Percentiles rank a stretch among this genome's conserved stretches.
phyloP scores from a whole-genome alignment of 2,329 filamentous ascomycete genomes.

The Neoascochyta sp. region DNA sequence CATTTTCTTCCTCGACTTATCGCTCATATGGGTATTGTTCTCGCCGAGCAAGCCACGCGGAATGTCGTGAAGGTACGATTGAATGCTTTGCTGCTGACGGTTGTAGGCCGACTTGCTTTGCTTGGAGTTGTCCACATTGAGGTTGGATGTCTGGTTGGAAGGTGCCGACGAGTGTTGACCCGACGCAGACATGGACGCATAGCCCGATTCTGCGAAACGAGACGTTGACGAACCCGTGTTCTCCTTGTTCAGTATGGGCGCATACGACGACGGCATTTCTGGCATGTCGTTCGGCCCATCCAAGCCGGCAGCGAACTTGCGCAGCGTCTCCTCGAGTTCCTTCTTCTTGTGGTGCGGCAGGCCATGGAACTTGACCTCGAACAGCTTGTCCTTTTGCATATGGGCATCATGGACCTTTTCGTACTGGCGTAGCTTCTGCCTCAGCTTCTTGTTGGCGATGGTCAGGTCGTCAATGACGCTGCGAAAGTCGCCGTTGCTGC shows the following conservation, averaged over 20 bases:
- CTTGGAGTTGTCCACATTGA: slow-evolving; percentile 24
- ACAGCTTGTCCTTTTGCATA: slow-evolving; percentile 70
- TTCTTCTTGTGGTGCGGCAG: slow-evolving; percentile 68
- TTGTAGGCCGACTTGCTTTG: slow-evolving; percentile 32
- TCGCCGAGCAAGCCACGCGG: slow-evolving; percentile 65
- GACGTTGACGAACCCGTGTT: slow-evolving; percentile 57
- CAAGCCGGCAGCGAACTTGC: slow-evolving; percentile 65
- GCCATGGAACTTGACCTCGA: slow-evolving; percentile 77
- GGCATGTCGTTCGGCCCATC: slow-evolving; percentile 40
- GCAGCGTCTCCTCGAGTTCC: slow-evolving; percentile 70
- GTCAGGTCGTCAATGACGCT: slow-evolving; percentile 86
- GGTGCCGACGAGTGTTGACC: slow-evolving; percentile 44
- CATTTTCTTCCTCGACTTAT: slow-evolving; percentile 71
- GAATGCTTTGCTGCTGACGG: slow-evolving; percentile 52
- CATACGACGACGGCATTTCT: slow-evolving; percentile 21
- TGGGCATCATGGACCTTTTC: slow-evolving; percentile 64
- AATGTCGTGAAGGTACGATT: slow-evolving; percentile 69
- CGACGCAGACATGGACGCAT: slow-evolving; percentile 58
- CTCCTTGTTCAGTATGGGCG: slow-evolving; percentile 52
- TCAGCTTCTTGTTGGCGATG: slow-evolving; percentile 75
- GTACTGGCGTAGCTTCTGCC: slow-evolving; percentile 67
- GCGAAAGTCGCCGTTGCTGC: slow-evolving; percentile 69
- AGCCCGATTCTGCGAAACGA: slow-evolving; percentile 52
- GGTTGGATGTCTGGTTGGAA: slow-evolving; percentile 22
- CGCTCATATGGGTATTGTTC: slow-evolving; percentile 57